Conservation (phyloP, 129 eudicot species). For the Sambucus nigra region DNA sequence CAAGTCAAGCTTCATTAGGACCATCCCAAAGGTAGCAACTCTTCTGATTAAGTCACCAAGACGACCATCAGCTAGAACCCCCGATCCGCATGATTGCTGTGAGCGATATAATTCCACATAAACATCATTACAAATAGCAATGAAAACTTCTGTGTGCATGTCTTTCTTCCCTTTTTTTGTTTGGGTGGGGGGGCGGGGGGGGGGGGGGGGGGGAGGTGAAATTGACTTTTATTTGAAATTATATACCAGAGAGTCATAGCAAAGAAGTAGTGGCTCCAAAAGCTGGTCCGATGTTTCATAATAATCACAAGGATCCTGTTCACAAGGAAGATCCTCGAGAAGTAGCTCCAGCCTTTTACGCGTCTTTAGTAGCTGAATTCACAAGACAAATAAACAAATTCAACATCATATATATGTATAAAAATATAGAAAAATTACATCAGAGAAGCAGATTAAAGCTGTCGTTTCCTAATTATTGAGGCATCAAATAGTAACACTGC, state of each 20-base stretch:
- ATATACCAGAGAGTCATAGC: constrained; percentile 87
- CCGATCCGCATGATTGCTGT: constrained; percentile 86
- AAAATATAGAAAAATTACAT: no score
- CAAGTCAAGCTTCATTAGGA: constrained; percentile 87
- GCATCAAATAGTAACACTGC: no score
- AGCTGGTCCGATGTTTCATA: constrained; percentile 81
- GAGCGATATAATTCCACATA: constrained; percentile 15
- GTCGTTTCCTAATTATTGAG: no score
- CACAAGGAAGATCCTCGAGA: constrained; percentile 81
- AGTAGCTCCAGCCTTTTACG: constrained; percentile 74
- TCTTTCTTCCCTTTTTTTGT: background rate
- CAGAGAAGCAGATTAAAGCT: no score
- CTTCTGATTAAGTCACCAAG: constrained; percentile 90
- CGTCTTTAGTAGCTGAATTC: constrained; percentile 62
- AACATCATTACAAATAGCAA: background rate
- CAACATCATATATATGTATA: no score
- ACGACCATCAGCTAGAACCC: constrained; percentile 88
- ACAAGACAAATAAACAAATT: constrained; percentile 3
- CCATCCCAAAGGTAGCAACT: constrained; percentile 88
- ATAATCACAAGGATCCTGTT: constrained; percentile 59
- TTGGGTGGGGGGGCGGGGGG: no score
- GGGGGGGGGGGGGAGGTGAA: no score
- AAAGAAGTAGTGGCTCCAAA: constrained; percentile 64
- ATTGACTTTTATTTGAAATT: background rate
- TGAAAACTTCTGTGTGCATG: background rate